A percentile compares a stretch with the other conserved stretches of the same genome.
Evolutionary conservation across 495 filamentous ascomycete genomes (phyloP).

Genomic region (Neurospora intermedia): DNA sequence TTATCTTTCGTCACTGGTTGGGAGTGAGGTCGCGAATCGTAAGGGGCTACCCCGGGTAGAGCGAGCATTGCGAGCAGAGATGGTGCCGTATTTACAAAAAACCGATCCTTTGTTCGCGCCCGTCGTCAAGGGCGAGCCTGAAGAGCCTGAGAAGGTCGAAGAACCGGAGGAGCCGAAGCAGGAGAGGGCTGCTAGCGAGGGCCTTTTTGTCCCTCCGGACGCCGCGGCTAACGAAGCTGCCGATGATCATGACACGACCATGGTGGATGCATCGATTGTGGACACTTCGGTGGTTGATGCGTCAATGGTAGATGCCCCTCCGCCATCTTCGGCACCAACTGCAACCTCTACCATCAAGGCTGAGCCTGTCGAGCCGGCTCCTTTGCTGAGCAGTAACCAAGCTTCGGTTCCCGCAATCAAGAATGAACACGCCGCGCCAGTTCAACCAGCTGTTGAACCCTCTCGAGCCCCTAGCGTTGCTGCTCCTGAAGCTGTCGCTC

Average conservation of each 20-base stretch:
- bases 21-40: not conserved
- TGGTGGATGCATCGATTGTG: not conserved
- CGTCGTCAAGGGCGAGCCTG: not conserved
- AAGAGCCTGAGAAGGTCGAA: not conserved
- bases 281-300: not conserved
- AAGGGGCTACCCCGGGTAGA: not conserved
- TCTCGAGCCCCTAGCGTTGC: not conserved
- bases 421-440: not conserved
- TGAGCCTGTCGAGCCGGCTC: not conserved
- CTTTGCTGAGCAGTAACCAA: not conserved
- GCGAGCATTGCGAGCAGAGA: constrained; percentile 11
- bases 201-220: not conserved
- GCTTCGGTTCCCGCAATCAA: not conserved
- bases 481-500: not conserved
- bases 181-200: not conserved
- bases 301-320: not conserved
- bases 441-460: not conserved
- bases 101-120: not conserved
- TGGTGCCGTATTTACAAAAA: constrained; percentile 6
- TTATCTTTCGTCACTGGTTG: constrained; percentile 24
- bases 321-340: not conserved
- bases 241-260: not conserved
- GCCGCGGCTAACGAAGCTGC: not conserved
- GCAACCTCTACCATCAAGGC: not conserved
- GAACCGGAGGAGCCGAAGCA: not conserved